Percentiles rank a stretch among this genome's conserved stretches.
These are phyloP conservation scores for Pseudopyricularia javanii DNA, from an alignment of 2,329 filamentous ascomycete species.

Conservation along the genomic window DNA sequence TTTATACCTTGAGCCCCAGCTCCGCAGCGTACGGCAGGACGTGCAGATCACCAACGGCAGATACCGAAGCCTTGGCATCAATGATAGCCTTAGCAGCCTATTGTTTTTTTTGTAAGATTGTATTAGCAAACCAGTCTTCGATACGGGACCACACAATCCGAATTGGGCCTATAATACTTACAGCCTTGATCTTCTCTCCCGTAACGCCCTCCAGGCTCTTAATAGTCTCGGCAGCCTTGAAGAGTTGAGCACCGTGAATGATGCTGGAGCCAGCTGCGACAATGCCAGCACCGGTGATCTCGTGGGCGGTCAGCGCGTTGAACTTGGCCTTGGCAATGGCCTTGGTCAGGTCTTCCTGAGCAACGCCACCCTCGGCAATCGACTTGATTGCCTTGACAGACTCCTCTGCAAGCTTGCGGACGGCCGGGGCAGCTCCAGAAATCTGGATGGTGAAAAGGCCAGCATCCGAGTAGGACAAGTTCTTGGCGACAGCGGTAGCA, in stretches of 20 bases:
- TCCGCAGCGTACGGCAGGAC: slow-evolving; percentile 88
- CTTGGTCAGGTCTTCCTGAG: slow-evolving; percentile 81
- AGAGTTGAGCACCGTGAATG: slow-evolving; percentile 67
- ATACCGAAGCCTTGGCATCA: slow-evolving; percentile 78
- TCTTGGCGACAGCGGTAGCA: slow-evolving; percentile 60
- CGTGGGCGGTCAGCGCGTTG: slow-evolving; percentile 69
- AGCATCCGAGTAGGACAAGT: slow-evolving; percentile 83
- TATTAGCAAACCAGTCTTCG: background rate
- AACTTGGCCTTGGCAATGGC: slow-evolving; percentile 91
- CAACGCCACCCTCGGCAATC: slow-evolving; percentile 62
- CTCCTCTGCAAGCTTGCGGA: slow-evolving; percentile 63
- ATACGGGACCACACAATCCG: background rate
- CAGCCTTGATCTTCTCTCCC: slow-evolving; percentile 72
- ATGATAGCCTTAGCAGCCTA: slow-evolving; percentile 82
- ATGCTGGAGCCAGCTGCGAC: slow-evolving; percentile 77
- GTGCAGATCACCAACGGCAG: slow-evolving; percentile 83
- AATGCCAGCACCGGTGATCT: slow-evolving; percentile 66
- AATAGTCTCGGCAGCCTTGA: slow-evolving; percentile 70
- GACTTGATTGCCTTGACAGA: slow-evolving; percentile 73
- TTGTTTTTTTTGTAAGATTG: background rate
- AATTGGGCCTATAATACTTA: slow-evolving; percentile 31
- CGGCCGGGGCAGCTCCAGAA: slow-evolving; percentile 58
- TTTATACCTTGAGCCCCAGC: slow-evolving; percentile 82
- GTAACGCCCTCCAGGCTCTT: slow-evolving; percentile 73
- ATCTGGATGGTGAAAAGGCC: slow-evolving; percentile 80